Conservation (phyloP, 352 stramenopile species). For the Thalassiosira mediterranea region DNA sequence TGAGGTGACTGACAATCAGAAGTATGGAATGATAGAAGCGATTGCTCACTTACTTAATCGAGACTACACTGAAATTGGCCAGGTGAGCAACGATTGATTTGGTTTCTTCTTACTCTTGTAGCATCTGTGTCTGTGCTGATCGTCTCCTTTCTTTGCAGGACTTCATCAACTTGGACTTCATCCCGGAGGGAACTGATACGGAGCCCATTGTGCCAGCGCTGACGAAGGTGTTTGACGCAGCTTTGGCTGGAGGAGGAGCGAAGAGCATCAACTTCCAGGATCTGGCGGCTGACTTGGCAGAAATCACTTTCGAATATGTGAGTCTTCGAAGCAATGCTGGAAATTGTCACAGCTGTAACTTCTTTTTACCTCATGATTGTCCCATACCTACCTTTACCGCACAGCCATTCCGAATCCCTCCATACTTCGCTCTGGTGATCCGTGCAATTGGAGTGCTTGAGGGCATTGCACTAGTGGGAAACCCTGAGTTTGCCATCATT, state of each 20-base stretch:
- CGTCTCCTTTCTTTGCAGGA: constrained; percentile 62
- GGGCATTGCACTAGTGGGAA: constrained; percentile 88
- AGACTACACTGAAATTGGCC: constrained; percentile 86
- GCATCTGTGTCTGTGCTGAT: too few relatives aligned
- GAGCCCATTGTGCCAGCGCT: constrained; percentile 85
- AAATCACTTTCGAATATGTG: constrained; percentile 87
- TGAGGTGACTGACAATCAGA: constrained; percentile 87
- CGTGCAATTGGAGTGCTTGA: constrained; percentile 88
- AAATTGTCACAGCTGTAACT: too few relatives aligned
- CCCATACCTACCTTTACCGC: too few relatives aligned
- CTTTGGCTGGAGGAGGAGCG: constrained; percentile 85
- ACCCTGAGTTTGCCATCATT: constrained; percentile 89
- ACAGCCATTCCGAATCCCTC: constrained; percentile 69
- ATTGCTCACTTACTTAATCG: constrained; percentile 88
- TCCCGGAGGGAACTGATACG: constrained; percentile 83
- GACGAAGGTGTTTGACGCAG: constrained; percentile 87
- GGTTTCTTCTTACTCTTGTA: too few relatives aligned
- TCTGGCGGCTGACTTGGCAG: constrained; percentile 85
- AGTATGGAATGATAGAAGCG: constrained; percentile 89
- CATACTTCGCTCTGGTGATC: constrained; percentile 87
- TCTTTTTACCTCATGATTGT: too few relatives aligned
- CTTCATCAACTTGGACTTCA: constrained; percentile 89
- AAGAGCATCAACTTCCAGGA: constrained; percentile 90
- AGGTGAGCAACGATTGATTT: too few relatives aligned
- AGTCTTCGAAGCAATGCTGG: too few relatives aligned